Evolutionary conservation across 345 rosid species (phyloP), one percentile per base, ranked within the genome.

Genomic region (Pugionium cornutum): DNA sequence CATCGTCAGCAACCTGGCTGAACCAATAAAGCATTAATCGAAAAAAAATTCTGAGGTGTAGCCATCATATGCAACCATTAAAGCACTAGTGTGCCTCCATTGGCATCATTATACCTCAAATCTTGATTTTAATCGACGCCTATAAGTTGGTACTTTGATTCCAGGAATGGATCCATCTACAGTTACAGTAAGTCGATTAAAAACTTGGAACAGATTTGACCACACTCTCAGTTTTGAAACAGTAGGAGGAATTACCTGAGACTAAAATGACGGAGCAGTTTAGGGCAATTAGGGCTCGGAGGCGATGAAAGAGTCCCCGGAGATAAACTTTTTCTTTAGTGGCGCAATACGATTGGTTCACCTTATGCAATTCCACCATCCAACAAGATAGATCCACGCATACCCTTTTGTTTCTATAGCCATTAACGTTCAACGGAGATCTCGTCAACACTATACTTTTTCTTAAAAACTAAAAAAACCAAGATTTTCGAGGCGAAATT

Each of bases 321-420:
- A 90, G 92, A 66, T 84, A 87, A 7, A 83, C 77, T 77, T 81
- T 91, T 3, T 80, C 84, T 52, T 62, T 81, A 4, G 74, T 64
- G 57, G 91, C 76, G 57, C 81, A 74, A 71, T 80, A 83, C 9
- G 92, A 82, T 69, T 78, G 69, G 71, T 81, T 86, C 8, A 84
- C 97, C 34, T 57, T 84, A 44, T 86, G 88, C 45, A 91, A 85
- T 66, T 87, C 96, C 37, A 94, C 97, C 69, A 91, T 80, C 97
- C 97, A 94, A 65, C 99, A 91, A 2, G 97, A 94, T 1, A 94
- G 95, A 84, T 94, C 99, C 39, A 94, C 61, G 72, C 96, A 91
- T 37, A 88, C 66, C 65, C 87, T 85, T 76, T 91, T 88, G 91
- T 94, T 88, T 79, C 97, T 90, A 30, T 72, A 53, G 2, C n/a